Evolutionary conservation across 139 green algal genomes (phyloP), one percentile per base, ranked within the genome.

Genomic region (Picochlorum sp.): DNA sequence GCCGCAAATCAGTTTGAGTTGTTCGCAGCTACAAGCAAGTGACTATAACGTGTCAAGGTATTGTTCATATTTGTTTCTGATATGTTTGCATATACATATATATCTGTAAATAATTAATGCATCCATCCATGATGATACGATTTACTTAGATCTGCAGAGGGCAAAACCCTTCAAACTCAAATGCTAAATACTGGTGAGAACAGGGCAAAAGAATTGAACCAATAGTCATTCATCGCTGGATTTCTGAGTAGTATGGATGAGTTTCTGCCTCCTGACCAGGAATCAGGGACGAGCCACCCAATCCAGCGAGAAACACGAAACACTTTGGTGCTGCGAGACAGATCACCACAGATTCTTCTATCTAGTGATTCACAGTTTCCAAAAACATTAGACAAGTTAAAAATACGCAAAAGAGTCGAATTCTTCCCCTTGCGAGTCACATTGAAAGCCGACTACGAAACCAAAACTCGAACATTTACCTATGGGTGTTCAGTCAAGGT

Each of bases 361-460:
- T 67, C 67, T 0, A 76, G 62, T 38, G 23, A 24, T 31, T 55
- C 49, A 7, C 10, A 21, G 28, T 37, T 77, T 2, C 47, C 67
- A 15, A 54, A 26, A 21, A 63, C 57, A 50, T 45, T 62, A 15
- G 66, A 77, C 18, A 52, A 57, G 23, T 37, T 78, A 8, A 78
- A 77, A 62, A 38, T 78, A 34, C 60, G 72, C 11, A 78, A 77
- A 45, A 59, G 51, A 3, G 51, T 78, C 4, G 37, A 47, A 6
- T 50, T 54, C 28, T 77, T 57, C 50, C 72, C 72, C 11, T 21
- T 78, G 18, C 24, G 49, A 9, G 60, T 78, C 52, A 72, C 55
- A 7, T 54, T 78, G 16, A 77, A 69, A 56, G 63, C 68, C 4
- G 67, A 82, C 49, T 82, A 82, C 20, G 49, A 67, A 49, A 77